Conservation (phyloP, 495 filamentous ascomycete genomes). For the Talaromyces thailandensis region DNA sequence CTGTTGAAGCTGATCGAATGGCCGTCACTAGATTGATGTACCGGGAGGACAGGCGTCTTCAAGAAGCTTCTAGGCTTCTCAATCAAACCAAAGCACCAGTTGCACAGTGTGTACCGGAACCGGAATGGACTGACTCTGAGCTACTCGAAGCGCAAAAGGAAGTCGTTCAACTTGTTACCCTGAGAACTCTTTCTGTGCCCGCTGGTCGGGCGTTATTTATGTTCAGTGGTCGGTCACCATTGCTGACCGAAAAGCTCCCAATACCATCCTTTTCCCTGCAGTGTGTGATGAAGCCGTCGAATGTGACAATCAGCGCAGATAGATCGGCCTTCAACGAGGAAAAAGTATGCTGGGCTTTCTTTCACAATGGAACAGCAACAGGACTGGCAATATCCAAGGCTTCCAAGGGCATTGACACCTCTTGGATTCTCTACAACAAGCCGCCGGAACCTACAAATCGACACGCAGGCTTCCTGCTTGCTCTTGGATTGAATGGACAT, state of each 20-base stretch:
- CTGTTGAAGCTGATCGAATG: constrained; percentile 69
- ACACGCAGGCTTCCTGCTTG: constrained; percentile 88
- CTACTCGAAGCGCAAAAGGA: constrained; percentile 92
- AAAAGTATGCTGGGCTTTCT: constrained; percentile 96
- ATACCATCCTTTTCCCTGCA: constrained; percentile 80
- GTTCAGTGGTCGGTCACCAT: constrained; percentile 71
- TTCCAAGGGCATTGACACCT: constrained; percentile 91
- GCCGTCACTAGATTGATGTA: constrained; percentile 77
- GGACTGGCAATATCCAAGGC: constrained; percentile 83
- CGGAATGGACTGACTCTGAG: constrained; percentile 73
- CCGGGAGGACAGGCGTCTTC: constrained; percentile 77
- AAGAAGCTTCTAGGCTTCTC: constrained; percentile 70
- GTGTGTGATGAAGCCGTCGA: constrained; percentile 83
- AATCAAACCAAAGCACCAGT: constrained; percentile 67
- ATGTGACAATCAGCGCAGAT: constrained; percentile 82
- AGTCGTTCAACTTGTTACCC: constrained; percentile 71
- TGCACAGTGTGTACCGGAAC: constrained; percentile 66
- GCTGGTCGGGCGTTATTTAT: constrained; percentile 75
- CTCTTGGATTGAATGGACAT: constrained; percentile 91
- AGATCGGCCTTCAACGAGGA: constrained; percentile 79
- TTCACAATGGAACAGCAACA: constrained; percentile 87
- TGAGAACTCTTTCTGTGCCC: constrained; percentile 79
- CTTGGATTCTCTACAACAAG: constrained; percentile 98
- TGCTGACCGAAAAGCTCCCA: constrained; percentile 83
- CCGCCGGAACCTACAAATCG: constrained; percentile 84